Evolutionary conservation across 371 early-diverging fungal species (phyloP).

Genomic region (Mucor lusitanicus): DNA sequence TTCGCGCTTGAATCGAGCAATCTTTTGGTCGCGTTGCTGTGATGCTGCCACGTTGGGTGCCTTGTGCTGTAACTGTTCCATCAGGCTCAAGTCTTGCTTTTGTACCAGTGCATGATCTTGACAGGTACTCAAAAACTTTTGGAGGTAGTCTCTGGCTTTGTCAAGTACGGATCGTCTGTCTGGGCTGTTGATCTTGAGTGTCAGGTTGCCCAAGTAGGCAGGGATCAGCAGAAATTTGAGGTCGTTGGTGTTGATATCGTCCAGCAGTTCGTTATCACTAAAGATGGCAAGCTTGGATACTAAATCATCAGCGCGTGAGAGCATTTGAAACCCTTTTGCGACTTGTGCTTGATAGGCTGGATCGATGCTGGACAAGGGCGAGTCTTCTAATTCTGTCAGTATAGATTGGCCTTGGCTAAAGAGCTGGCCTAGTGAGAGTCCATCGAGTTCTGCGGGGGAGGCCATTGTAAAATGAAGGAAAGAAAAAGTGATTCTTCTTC

Average conservation of each 20-base stretch:
- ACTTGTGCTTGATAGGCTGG: constrained; percentile 56
- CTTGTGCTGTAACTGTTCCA: constrained; percentile 27
- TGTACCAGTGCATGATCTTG: constrained; percentile 64
- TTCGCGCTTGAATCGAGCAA: constrained; percentile 77
- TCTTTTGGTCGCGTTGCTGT: constrained; percentile 71
- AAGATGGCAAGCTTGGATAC: constrained; percentile 73
- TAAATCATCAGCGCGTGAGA: constrained; percentile 52
- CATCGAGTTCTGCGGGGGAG: constrained; percentile 12
- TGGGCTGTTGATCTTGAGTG: constrained; percentile 47
- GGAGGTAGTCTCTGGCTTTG: constrained; percentile 53
- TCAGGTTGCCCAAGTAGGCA: constrained; percentile 78
- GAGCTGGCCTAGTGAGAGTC: constrained; percentile 40
- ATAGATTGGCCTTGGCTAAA: constrained; percentile 31
- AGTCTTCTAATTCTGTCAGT: constrained; percentile 42
- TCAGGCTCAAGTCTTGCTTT: constrained; percentile 42
- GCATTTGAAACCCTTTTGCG: constrained; percentile 38
- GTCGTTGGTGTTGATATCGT: constrained; percentile 85
- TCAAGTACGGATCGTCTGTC: constrained; percentile 52
- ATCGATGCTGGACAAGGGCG: constrained; percentile 45
- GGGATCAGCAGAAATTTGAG: constrained; percentile 74
- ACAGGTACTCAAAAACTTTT: constrained; percentile 58
- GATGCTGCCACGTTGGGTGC: constrained; percentile 19
- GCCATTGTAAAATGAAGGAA: not conserved
- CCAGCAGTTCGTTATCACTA: constrained; percentile 83
- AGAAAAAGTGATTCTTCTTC: not conserved